phyloP scores from a whole-genome alignment of 176 grass and related monocot genomes.

The Hsuehochloa calcarea region DNA sequence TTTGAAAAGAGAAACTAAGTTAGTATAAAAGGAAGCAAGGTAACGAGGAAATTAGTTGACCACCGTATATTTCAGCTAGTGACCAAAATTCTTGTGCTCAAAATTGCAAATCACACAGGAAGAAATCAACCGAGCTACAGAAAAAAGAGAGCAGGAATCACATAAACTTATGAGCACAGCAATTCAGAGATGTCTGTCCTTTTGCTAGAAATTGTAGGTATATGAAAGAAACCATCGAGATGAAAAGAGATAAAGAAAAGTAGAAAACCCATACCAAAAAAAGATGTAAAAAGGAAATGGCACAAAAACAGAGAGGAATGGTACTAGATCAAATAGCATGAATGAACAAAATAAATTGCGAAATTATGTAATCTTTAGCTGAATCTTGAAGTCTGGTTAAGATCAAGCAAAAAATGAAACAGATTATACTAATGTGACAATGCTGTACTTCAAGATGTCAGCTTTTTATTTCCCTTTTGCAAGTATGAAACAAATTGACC shows the following conservation, averaged over 20 bases:
- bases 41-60: neutral
- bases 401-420: conserved; percentile 1
- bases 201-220: neutral
- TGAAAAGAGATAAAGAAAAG: too few relatives aligned
- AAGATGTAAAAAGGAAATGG: too few relatives aligned
- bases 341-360: neutral
- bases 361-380: neutral
- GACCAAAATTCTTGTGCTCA: neutral
- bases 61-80: neutral
- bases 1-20: neutral
- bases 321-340: neutral
- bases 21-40: neutral
- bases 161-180: neutral
- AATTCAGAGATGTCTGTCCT: neutral
- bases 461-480: neutral
- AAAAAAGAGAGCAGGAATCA: neutral
- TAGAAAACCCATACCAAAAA: too few relatives aligned
- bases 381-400: neutral
- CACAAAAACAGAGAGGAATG: too few relatives aligned
- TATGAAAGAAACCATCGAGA: too few relatives aligned
- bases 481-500: neutral
- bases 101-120: neutral
- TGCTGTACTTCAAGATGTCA: neutral
- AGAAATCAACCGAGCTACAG: neutral
- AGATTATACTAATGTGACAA: conserved; percentile 16